A percentile compares a stretch with the other conserved stretches of the same genome.
These are phyloP conservation scores for Malus hybrid DNA, from an alignment of 331 rosid genomes.

Conservation along the genomic window DNA sequence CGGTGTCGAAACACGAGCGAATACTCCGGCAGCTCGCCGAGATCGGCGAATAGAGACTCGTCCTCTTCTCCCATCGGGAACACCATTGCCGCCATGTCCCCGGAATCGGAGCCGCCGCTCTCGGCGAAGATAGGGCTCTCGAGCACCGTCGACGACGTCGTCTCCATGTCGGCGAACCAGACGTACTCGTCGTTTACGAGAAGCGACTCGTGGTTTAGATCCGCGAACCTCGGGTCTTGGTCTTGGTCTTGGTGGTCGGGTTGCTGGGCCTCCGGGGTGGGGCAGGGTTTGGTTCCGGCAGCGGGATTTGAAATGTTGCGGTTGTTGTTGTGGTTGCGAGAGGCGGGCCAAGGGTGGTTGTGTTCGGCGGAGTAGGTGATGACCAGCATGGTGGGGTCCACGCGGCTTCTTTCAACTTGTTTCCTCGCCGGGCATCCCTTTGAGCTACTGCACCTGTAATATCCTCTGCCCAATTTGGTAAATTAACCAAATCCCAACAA, in stretches of 20 bases:
- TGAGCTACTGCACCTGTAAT: constrained; percentile 89
- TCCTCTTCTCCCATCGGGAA: constrained; percentile 84
- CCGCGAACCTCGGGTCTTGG: constrained; percentile 35
- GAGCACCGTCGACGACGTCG: constrained; percentile 46
- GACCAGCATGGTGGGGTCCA: constrained; percentile 81
- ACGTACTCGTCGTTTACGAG: constrained; percentile 39
- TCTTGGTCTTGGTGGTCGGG: constrained; percentile 3
- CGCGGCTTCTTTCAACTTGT: constrained; percentile 78
- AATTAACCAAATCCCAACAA: background rate
- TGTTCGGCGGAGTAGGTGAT: constrained; percentile 83
- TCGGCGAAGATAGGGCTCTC: constrained; percentile 53
- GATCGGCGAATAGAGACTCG: constrained; percentile 77
- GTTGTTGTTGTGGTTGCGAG: constrained; percentile 39
- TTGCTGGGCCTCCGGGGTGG: background rate
- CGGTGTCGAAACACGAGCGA: constrained; percentile 63
- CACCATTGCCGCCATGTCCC: constrained; percentile 34
- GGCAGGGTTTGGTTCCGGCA: background rate
- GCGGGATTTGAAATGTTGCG: background rate
- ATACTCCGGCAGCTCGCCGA: constrained; percentile 91
- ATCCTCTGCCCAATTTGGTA: constrained; percentile 51
- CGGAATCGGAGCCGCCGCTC: background rate
- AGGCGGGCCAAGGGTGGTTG: constrained; percentile 80
- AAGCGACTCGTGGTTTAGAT: constrained; percentile 26
- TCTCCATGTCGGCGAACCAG: constrained; percentile 66
- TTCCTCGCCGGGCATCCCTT: constrained; percentile 96